A percentile compares a stretch with the other conserved stretches of the same genome.
These are phyloP conservation scores for Sophora flavescens DNA, from an alignment of 306 rosid genomes.

Conservation along the genomic window DNA sequence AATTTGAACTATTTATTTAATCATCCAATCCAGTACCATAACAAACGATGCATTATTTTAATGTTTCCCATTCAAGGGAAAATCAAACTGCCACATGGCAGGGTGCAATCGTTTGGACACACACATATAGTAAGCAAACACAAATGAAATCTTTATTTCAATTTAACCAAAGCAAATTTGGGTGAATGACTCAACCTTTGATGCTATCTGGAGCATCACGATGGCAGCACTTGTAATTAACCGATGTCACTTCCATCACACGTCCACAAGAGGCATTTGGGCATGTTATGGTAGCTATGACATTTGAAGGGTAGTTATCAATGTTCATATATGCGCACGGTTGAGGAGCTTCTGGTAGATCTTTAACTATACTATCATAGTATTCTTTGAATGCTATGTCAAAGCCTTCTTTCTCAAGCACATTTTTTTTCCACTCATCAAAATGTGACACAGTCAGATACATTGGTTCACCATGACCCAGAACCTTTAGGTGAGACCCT, in stretches of 20 bases:
- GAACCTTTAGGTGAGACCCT: constrained; percentile 18
- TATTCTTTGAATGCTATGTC: constrained; percentile 35
- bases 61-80: constrained; percentile 6
- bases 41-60: constrained; percentile 22
- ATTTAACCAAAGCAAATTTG: neutral
- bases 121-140: neutral
- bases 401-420: constrained; percentile 13
- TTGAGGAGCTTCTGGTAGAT: constrained; percentile 37
- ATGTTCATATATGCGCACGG: constrained; percentile 28
- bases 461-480: constrained; percentile 19
- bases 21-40: neutral
- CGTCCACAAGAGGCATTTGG: constrained; percentile 39
- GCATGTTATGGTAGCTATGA: constrained; percentile 38
- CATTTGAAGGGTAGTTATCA: constrained; percentile 30
- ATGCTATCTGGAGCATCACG: neutral
- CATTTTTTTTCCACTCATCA: constrained; percentile 14
- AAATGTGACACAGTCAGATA: constrained; percentile 31
- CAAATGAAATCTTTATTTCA: neutral
- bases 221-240: constrained; percentile 40
- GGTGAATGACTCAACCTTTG: neutral
- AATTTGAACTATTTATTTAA: constrained; percentile 26
- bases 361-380: constrained; percentile 10
- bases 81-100: neutral
- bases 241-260: constrained; percentile 39
- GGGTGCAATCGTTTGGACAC: neutral